Base-by-base conservation (phyloP, 1,139 yeast species). In the Barnettozyma hawaiiensis region DNA sequence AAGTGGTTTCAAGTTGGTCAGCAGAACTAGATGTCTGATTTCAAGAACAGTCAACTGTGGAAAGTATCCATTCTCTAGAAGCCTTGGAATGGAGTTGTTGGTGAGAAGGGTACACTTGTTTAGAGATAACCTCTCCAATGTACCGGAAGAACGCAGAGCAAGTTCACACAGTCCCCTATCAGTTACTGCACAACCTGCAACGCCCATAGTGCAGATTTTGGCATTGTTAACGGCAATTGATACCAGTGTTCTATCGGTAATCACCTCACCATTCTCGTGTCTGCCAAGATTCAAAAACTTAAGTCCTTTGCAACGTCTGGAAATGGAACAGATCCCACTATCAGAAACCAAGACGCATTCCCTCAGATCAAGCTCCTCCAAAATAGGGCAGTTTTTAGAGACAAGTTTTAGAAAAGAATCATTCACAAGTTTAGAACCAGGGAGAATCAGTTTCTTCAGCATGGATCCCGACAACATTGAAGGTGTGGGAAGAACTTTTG, bases 291-390 rank as follows among this genome's bases (percentile, higher is more conserved):
- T 90, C 37, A 90, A 65, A 34, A 70, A 64, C 37, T 64, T 66
- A 33, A 90, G 68, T 16, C 70, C 63, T 1, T 61, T 68, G 60
- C 96, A 87, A 46, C 70, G 61, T 35, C 70, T 62, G 0, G 89
- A 85, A 28, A 90, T 63, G 19, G 75, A 72, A 47, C 79, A 77
- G 21, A 90, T 64, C 1, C 96, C 92, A 27, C 76, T 66, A 64
- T 90, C 97, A 3, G 86, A 71, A 14, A 90, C 76, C 46, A 69
- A 66, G 50, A 85, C 92, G 63, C 97, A 89, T 0, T 96, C 97
- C 37, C 97, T 70, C 23, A 90, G 64, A 56, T 90, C 97, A 40
- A 90, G 65, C 19, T 71, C 69, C 48, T 74, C 75, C 42, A 90
- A 67, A 37, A 71, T 71, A 4, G 85, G 83, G 50, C 94, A 77